These are phyloP conservation scores for Colletotrichum cordylinicola DNA, from an alignment of 2,329 filamentous ascomycete species.

Conservation along the genomic window DNA sequence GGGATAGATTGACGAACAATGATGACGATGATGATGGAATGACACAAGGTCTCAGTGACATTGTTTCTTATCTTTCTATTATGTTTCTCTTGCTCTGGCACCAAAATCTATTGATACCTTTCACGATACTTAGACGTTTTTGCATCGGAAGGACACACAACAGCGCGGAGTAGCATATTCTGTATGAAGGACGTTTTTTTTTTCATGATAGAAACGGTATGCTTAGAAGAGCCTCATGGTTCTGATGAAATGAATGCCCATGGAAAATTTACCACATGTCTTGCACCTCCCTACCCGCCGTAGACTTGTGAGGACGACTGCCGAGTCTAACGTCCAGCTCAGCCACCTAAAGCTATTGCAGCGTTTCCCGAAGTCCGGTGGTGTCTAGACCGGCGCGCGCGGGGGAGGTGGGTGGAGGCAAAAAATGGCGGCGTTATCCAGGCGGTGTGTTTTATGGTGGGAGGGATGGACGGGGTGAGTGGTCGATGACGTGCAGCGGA, in stretches of 20 bases:
- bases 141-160: not conserved
- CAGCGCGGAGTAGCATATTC: not conserved
- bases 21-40: not conserved
- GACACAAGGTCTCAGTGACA: not conserved
- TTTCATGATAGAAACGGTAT: not conserved
- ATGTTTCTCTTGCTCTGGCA: not conserved
- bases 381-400: not conserved
- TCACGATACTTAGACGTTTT: not conserved
- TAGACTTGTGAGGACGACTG: not conserved
- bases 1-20: not conserved
- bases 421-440: not conserved
- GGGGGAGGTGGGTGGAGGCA: not conserved
- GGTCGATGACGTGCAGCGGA: slow-evolving; percentile 16
- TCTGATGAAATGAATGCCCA: slow-evolving; percentile 4
- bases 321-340: not conserved
- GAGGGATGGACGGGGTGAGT: not conserved
- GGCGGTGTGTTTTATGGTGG: slow-evolving; percentile 1
- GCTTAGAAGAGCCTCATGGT: slow-evolving; percentile 12
- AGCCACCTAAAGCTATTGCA: not conserved
- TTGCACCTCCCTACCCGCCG: not conserved
- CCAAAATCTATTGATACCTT: not conserved
- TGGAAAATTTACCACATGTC: not conserved
- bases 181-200: not conserved
- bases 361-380: not conserved
- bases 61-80: not conserved